Evolutionary conservation across 306 rosid genomes (phyloP).

Genomic region (Acacia acuminata): DNA sequence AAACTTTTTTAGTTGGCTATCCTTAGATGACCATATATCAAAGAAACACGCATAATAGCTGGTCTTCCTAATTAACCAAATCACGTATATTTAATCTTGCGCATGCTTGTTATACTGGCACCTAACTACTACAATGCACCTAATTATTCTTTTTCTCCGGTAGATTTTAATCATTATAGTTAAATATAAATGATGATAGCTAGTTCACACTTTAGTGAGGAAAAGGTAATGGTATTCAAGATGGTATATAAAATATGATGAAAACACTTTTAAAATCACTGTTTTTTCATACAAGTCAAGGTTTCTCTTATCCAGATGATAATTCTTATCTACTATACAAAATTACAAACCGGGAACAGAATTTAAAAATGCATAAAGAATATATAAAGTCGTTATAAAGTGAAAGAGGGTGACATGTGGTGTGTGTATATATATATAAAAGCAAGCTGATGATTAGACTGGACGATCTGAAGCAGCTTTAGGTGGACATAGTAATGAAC

Average conservation of each 20-base stretch:
- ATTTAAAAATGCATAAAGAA: conserved; percentile 27
- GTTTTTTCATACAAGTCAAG: not conserved
- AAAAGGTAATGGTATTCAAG: not conserved
- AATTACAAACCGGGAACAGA: not conserved
- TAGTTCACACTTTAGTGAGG: not conserved
- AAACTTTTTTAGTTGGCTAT: no score
- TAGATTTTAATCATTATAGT: not conserved
- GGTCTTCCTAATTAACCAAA: not conserved
- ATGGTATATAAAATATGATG: not conserved
- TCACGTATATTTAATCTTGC: not conserved
- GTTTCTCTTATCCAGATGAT: not conserved
- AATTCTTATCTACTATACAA: not conserved
- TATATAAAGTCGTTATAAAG: conserved; percentile 20
- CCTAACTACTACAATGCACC: not conserved
- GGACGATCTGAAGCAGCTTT: conserved; percentile 29
- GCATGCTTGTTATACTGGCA: not conserved
- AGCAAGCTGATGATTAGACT: conserved; percentile 39
- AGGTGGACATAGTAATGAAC: conserved; percentile 27
- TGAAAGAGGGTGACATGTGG: not conserved
- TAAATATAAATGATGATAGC: not conserved
- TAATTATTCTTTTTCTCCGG: not conserved
- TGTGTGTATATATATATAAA: not conserved
- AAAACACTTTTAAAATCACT: not conserved
- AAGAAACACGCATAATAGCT: not conserved
- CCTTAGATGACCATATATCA: no score